Evolutionary conservation across 2,329 filamentous ascomycete genomes (phyloP), one percentile per base, ranked within the genome.

Genomic region (Botryosphaeria dothidea): DNA sequence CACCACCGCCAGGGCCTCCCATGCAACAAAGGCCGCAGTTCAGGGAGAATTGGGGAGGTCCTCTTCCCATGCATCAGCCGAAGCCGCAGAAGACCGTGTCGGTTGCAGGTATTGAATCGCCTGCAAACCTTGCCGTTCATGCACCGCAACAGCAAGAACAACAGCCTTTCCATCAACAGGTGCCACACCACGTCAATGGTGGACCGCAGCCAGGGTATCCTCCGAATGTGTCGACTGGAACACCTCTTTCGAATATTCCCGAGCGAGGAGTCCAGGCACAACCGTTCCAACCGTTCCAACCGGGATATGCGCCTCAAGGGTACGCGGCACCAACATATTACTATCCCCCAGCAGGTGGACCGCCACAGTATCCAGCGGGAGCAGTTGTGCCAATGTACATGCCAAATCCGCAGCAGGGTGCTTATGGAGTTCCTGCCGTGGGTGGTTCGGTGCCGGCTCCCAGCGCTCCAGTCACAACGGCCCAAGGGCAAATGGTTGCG

Each of bases 61-160:
- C 84, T 46, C 84, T 88, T 19, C 86, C 92, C 0, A 97, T 98
- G 88, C 92, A 98, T 75, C 95, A 98, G 75, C 95, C 95, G 65
- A 90, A 92, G 61, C 94, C 95, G 8, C 93, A 98, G 77, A 98
- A 98, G 82, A 85, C 93, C 5, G 92, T 98, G 34, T 97, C 93
- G 9, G 88, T 98, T 66, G 92, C 92, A 65, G 93, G 92, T 71
- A 97, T 98, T 70, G 95, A 98, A 77, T 91, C 91, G 7, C 92
- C 93, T 3, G 88, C 86, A 4, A 84, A 83, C 69, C 80, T 88
- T 78, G 81, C 82, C 29, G 82, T 84, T 72, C 84, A 85, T 62
- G 84, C 85, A 68, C 85, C 86, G 15, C 86, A 87, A 71, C 84
- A 87, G 69, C 86, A 89, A 73, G 84, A 90, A 71, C 90, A 94